Base-by-base conservation (phyloP, 2,329 filamentous ascomycete species). In the Paraphaeosphaeria minitans region DNA sequence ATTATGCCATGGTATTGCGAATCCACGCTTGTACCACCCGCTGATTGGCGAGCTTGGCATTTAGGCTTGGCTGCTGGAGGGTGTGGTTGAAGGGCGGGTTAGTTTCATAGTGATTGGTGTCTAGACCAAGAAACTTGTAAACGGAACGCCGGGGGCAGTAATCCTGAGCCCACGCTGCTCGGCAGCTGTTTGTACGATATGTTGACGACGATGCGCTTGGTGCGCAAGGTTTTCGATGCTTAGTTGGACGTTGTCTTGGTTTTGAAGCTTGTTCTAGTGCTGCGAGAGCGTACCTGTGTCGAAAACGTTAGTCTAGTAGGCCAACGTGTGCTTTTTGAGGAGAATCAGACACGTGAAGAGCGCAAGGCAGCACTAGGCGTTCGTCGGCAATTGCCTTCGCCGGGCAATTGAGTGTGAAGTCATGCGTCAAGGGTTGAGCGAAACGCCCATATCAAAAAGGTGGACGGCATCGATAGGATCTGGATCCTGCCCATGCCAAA, bases 1-100 rank as follows among this genome's bases (percentile, higher is more conserved):
- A 68, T 66, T 55, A 9, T 53, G 66, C 61, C 64, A 56, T 62
- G 61, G 33, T 24, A 66, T 68, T 62, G 60, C 66, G 64, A 63
- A 65, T 66, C 57, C 29, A 43, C 49, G 49, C 49, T 41, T 41
- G 33, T 29, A 33, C 37, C 21, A 21, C 50, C 50, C 42, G 47
- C n/a, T 53, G 35, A 54, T 53, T 61, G 60, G 60, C 62, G 53
- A 37, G 35, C 59, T 66, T 52, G 63, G 59, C 55, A 48, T n/a
- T 33, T 43, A 13, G 42, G 14, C 60, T 62, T 58, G 60, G 58
- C 58, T 19, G 22, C 19, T 37, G 7, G 31, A 53, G 35, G 42
- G 16, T 53, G 16, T 45, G 27, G 37, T 12, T 8, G 10, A 21
- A 41, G 1, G 49, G n/a, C 49, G 13, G 16, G 16, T 39, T n/a